These are phyloP conservation scores for Lipomyces kockii DNA, from an alignment of 805 yeast genomes.

Conservation along the genomic window DNA sequence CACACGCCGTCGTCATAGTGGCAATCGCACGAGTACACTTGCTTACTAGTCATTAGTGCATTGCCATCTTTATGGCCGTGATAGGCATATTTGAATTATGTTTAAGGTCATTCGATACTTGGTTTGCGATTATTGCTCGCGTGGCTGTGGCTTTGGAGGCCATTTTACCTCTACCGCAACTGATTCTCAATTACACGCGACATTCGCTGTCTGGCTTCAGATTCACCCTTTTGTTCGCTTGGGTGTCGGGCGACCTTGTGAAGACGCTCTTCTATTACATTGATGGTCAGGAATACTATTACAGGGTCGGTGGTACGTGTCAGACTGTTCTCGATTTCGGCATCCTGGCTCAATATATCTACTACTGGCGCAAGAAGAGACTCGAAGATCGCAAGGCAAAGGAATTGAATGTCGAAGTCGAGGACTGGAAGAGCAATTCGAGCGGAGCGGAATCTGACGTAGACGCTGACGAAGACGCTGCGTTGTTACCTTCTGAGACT, in stretches of 20 bases:
- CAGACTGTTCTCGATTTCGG: slow-evolving; percentile 77
- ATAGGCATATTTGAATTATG: slow-evolving; percentile 52
- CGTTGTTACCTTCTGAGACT: background rate
- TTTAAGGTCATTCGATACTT: slow-evolving; percentile 47
- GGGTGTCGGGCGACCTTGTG: slow-evolving; percentile 88
- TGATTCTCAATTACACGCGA: slow-evolving; percentile 76
- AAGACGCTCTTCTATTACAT: slow-evolving; percentile 75
- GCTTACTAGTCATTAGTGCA: slow-evolving; percentile 49
- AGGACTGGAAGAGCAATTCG: slow-evolving; percentile 2
- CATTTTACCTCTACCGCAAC: slow-evolving; percentile 53
- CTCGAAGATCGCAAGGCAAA: slow-evolving; percentile 15
- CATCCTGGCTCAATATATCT: slow-evolving; percentile 73
- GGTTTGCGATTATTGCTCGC: slow-evolving; percentile 60
- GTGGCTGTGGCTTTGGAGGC: slow-evolving; percentile 64
- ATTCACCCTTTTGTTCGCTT: slow-evolving; percentile 70
- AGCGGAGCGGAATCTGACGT: slow-evolving; percentile 1
- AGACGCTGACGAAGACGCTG: background rate
- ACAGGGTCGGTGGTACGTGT: slow-evolving; percentile 63
- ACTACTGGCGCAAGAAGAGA: slow-evolving; percentile 49
- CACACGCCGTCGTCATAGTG: background rate
- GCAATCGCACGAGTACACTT: background rate
- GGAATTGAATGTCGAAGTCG: slow-evolving; percentile 25
- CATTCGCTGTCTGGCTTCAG: slow-evolving; percentile 80
- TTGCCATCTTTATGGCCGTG: slow-evolving; percentile 52
- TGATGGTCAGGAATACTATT: slow-evolving; percentile 60